These are phyloP conservation scores for Leptographium procerum DNA, from an alignment of 2,329 filamentous ascomycete species.

Conservation along the genomic window DNA sequence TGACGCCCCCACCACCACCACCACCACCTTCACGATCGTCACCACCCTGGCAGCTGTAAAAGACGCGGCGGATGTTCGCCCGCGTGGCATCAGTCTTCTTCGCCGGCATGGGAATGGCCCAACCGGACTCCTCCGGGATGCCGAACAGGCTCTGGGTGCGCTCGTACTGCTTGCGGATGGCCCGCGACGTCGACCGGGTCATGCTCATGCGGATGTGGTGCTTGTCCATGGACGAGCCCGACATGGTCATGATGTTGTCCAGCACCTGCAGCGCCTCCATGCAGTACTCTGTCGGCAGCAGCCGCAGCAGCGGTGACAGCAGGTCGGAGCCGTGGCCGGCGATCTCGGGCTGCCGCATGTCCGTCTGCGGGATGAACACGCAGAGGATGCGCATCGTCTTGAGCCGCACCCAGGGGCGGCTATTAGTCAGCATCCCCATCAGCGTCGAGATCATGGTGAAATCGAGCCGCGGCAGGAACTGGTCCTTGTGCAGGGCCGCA, in stretches of 20 bases:
- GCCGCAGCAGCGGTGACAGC: conserved; percentile 79
- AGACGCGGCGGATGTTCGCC: conserved; percentile 88
- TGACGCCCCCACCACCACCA: neutral
- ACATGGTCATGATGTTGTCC: conserved; percentile 92
- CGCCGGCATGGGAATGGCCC: conserved; percentile 89
- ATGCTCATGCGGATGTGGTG: conserved; percentile 97
- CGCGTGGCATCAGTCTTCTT: conserved; percentile 79
- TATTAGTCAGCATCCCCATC: conserved; percentile 84
- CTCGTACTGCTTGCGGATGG: conserved; percentile 87
- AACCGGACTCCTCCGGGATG: conserved; percentile 89
- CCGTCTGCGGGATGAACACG: conserved; percentile 74
- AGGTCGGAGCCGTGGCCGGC: conserved; percentile 86
- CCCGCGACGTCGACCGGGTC: conserved; percentile 75
- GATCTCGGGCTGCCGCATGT: conserved; percentile 86
- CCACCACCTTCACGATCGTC: neutral
- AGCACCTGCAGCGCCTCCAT: conserved; percentile 84
- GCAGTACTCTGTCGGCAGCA: conserved; percentile 88
- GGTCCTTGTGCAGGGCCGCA: conserved; percentile 54
- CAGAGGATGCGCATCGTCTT: conserved; percentile 88
- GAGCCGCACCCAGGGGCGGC: conserved; percentile 76
- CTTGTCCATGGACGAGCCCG: conserved; percentile 81
- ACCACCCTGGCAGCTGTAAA: conserved; percentile 68
- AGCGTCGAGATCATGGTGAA: conserved; percentile 80
- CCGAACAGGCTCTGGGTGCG: conserved; percentile 90
- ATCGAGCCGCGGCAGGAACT: conserved; percentile 73